These are phyloP conservation scores for Solanum ossicruentum DNA, from an alignment of 257 asterid genomes.

Conservation along the genomic window DNA sequence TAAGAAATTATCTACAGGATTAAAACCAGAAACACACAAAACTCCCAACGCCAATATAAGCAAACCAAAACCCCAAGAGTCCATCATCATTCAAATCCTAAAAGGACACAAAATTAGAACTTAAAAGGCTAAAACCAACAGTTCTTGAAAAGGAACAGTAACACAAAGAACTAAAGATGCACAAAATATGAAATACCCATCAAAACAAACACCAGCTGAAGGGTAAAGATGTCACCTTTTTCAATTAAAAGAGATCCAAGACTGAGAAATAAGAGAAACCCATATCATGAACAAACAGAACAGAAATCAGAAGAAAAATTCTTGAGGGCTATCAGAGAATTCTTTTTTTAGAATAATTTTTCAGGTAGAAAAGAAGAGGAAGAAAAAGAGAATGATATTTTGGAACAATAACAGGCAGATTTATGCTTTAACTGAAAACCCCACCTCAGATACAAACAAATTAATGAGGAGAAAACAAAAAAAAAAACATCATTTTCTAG, in stretches of 20 bases:
- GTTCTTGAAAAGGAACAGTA: background rate
- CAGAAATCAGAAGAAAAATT: background rate
- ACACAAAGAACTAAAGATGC: background rate
- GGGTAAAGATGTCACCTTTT: slow-evolving; percentile 27
- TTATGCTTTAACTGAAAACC: slow-evolving; percentile 1
- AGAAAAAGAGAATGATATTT: background rate
- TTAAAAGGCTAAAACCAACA: background rate
- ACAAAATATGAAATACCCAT: slow-evolving; percentile 11
- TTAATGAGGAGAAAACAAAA: background rate
- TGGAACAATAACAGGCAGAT: slow-evolving; percentile 10
- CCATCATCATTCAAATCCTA: slow-evolving; percentile 11
- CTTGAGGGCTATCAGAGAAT: background rate
- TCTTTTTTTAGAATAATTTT: background rate
- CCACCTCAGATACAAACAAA: slow-evolving; percentile 8
- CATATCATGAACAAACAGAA: slow-evolving; percentile 5
- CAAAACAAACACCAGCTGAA: background rate
- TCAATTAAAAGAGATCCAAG: slow-evolving; percentile 16
- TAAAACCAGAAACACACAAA: slow-evolving; percentile 17
- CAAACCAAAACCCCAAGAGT: background rate
- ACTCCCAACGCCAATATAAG: slow-evolving; percentile 6
- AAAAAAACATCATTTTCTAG: background rate
- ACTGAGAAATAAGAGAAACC: slow-evolving; percentile 6
- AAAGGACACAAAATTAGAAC: background rate
- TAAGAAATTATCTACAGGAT: slow-evolving; percentile 23
- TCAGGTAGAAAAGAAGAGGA: background rate